Evolutionary conservation across 78 protist genomes (phyloP).

Genomic region (Protostelium mycophagum): DNA sequence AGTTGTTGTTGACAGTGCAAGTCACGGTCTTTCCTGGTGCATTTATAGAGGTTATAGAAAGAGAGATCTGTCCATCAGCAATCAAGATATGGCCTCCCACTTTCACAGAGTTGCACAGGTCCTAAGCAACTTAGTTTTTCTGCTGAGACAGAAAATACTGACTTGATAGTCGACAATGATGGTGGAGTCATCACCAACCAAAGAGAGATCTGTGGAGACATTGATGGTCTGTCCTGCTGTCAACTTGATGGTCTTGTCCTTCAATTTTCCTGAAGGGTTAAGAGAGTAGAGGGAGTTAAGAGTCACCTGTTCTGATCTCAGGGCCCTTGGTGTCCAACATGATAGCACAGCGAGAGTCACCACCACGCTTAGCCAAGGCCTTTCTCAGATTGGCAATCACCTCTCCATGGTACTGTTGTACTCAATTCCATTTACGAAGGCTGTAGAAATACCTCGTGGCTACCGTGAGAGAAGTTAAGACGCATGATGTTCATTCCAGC

Average conservation of each 20-base stretch:
- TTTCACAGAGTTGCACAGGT: slow-evolving; percentile 48
- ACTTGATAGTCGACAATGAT: background rate
- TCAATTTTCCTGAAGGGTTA: background rate
- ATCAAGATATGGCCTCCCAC: slow-evolving; percentile 69
- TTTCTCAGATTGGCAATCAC: slow-evolving; percentile 74
- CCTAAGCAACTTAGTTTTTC: background rate
- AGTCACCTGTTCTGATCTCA: slow-evolving; percentile 72
- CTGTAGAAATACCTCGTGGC: slow-evolving; percentile 60
- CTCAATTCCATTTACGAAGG: background rate
- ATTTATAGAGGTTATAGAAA: slow-evolving; percentile 23
- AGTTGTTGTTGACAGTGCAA: slow-evolving; percentile 58
- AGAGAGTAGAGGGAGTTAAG: slow-evolving; percentile 9
- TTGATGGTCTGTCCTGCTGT: background rate
- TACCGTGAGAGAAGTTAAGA: slow-evolving; percentile 86
- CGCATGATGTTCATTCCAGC: slow-evolving; percentile 78
- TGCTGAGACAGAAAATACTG: background rate
- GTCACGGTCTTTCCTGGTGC: slow-evolving; percentile 40
- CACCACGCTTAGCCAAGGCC: slow-evolving; percentile 46
- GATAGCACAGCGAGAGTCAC: slow-evolving; percentile 40
- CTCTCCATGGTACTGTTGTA: slow-evolving; percentile 65
- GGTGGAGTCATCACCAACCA: background rate
- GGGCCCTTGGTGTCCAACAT: slow-evolving; percentile 85
- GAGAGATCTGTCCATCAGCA: slow-evolving; percentile 79
- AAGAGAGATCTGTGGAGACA: background rate
- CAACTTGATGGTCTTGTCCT: background rate